phyloP scores from a whole-genome alignment of 495 filamentous ascomycete species.

The Tetracladium marchalianum region DNA sequence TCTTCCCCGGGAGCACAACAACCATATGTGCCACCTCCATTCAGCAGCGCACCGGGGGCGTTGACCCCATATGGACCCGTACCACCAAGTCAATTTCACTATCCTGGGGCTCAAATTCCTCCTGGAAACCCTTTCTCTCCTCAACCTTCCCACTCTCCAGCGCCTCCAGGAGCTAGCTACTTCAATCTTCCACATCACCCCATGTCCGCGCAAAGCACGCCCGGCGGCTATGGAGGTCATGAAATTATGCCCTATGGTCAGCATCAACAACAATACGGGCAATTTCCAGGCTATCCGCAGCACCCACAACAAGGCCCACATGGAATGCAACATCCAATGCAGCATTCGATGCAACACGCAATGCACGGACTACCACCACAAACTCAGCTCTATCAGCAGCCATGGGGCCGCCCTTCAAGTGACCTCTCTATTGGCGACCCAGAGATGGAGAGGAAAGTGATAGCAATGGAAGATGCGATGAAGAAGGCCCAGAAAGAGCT shows the following conservation, averaged over 20 bases:
- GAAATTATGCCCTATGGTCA: slow-evolving; percentile 40
- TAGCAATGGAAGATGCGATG: slow-evolving; percentile 34
- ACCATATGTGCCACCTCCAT: slow-evolving; percentile 17
- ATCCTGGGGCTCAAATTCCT: slow-evolving; percentile 17
- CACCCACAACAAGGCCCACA: slow-evolving; percentile 16
- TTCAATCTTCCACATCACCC: slow-evolving; percentile 14
- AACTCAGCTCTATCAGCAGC: slow-evolving; percentile 5
- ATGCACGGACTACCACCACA: neutral
- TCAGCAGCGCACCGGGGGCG: slow-evolving; percentile 22
- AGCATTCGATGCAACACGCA: slow-evolving; percentile 6
- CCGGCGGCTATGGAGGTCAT: slow-evolving; percentile 28
- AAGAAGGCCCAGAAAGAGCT: slow-evolving; percentile 18
- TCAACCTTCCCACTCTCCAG: slow-evolving; percentile 9
- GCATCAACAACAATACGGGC: slow-evolving; percentile 21
- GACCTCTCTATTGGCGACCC: slow-evolving; percentile 24
- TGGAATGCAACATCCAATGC: slow-evolving; percentile 23
- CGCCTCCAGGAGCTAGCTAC: slow-evolving; percentile 12
- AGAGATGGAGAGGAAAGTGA: slow-evolving; percentile 29
- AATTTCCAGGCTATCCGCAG: slow-evolving; percentile 22
- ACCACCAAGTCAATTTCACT: slow-evolving; percentile 26
- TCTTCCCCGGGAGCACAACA: slow-evolving; percentile 21
- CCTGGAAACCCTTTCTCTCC: slow-evolving; percentile 25
- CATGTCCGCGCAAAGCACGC: slow-evolving; percentile 13
- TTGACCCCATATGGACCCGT: slow-evolving; percentile 24
- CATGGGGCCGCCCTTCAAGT: slow-evolving; percentile 2